These are phyloP conservation scores for Podila epicladia DNA, from an alignment of 192 early-diverging fungal genomes.

Conservation along the genomic window DNA sequence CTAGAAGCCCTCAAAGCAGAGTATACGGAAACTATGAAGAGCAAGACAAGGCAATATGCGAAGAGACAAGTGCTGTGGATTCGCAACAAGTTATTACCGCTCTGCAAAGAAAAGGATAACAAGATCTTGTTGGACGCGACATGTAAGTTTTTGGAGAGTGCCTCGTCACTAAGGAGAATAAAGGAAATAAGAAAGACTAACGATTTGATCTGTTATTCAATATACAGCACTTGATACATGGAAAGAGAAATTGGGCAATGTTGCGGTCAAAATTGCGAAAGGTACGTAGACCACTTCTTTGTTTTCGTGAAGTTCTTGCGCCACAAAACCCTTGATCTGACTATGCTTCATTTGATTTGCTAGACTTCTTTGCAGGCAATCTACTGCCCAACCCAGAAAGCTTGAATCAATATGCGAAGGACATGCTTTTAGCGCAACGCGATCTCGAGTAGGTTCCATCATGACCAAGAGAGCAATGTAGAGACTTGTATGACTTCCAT, in stretches of 20 bases:
- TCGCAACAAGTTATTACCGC: constrained; percentile 73
- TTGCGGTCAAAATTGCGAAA: constrained; percentile 64
- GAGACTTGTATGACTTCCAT: no score
- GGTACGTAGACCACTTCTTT: constrained; percentile 23
- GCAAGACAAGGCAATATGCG: constrained; percentile 89
- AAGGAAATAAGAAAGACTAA: not conserved
- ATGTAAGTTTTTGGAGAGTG: constrained; percentile 37
- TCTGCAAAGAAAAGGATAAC: constrained; percentile 48
- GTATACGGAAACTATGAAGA: constrained; percentile 86
- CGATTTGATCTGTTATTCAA: no score
- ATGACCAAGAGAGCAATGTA: no score
- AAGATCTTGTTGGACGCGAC: constrained; percentile 79
- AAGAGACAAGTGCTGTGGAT: constrained; percentile 86
- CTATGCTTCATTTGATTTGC: not conserved
- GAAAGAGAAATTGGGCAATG: constrained; percentile 62
- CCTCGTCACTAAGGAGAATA: not conserved
- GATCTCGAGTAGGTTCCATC: constrained; percentile 58
- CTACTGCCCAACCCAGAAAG: constrained; percentile 37
- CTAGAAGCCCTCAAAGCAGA: constrained; percentile 56
- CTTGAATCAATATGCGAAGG: constrained; percentile 47
- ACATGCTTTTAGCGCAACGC: constrained; percentile 44
- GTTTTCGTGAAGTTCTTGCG: constrained; percentile 22
- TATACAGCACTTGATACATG: constrained; percentile 61
- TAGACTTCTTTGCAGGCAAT: constrained; percentile 55
- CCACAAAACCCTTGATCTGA: not conserved